Percentiles rank a stretch among this genome's conserved stretches.
Evolutionary conservation across 2,329 filamentous ascomycete genomes (phyloP).

Genomic region (Alternaria sp.): DNA sequence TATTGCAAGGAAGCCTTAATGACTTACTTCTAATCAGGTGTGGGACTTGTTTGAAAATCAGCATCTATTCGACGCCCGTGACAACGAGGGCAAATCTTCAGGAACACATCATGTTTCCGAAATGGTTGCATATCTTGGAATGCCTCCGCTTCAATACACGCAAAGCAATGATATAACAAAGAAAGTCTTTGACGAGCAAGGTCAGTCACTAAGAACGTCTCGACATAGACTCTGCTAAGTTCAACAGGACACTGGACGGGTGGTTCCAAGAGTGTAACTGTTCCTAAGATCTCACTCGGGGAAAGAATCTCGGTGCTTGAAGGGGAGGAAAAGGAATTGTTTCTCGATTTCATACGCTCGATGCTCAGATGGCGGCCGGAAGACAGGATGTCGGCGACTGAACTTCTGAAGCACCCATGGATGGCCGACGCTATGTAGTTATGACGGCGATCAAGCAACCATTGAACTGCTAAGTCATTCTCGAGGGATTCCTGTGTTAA

Average conservation of each 20-base stretch:
- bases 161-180: constrained; percentile 34
- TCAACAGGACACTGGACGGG: constrained; percentile 31
- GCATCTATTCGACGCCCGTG: constrained; percentile 45
- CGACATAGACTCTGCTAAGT: constrained; percentile 26
- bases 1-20: constrained; percentile 21
- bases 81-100: constrained; percentile 37
- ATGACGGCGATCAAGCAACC: background rate
- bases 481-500: background rate
- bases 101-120: constrained; percentile 44
- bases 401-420: constrained; percentile 37
- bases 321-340: constrained; percentile 40
- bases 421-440: constrained; percentile 7
- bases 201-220: constrained; percentile 27
- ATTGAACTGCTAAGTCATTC: background rate
- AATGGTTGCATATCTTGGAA: constrained; percentile 41
- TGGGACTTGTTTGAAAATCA: constrained; percentile 53
- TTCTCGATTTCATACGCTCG: constrained; percentile 47
- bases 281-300: constrained; percentile 31
- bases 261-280: constrained; percentile 23
- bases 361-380: constrained; percentile 52
- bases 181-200: constrained; percentile 37
- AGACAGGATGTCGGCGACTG: constrained; percentile 37
- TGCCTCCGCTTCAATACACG: constrained; percentile 35
- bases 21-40: constrained; percentile 31
- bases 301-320: constrained; percentile 30